Percentiles rank a stretch among this genome's conserved stretches.
phyloP scores from a whole-genome alignment of 1,139 yeast genomes.

The Debaryomyces udenii region DNA sequence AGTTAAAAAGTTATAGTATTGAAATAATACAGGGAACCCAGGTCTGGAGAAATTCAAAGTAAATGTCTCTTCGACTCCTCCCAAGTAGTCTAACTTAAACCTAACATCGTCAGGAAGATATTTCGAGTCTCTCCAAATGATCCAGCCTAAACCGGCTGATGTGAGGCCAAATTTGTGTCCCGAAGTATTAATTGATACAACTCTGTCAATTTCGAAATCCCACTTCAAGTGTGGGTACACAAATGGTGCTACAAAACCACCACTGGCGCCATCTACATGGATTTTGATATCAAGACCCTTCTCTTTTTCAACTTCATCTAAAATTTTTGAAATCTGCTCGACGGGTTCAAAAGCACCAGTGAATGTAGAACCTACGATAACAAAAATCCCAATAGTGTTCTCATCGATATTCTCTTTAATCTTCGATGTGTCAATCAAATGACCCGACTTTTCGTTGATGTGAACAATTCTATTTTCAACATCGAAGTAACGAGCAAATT shows the following conservation, averaged over 20 bases:
- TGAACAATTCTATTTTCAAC: conserved; percentile 82
- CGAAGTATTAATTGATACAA: conserved; percentile 84
- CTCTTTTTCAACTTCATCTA: conserved; percentile 70
- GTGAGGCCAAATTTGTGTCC: conserved; percentile 94
- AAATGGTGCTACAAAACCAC: conserved; percentile 88
- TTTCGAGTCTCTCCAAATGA: conserved; percentile 70
- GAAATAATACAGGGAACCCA: conserved; percentile 87
- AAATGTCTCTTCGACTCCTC: conserved; percentile 87
- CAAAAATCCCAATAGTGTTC: conserved; percentile 90
- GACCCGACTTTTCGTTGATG: conserved; percentile 60
- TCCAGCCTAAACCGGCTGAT: conserved; percentile 93
- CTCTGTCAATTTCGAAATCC: conserved; percentile 82
- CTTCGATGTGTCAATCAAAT: conserved; percentile 61
- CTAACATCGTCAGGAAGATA: conserved; percentile 71
- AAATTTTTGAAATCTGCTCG: conserved; percentile 54
- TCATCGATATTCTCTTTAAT: conserved; percentile 75
- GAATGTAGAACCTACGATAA: conserved; percentile 86
- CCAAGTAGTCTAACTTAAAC: conserved; percentile 81
- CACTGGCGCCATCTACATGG: conserved; percentile 94
- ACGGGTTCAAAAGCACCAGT: conserved; percentile 93
- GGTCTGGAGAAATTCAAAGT: conserved; percentile 90
- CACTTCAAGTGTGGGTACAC: conserved; percentile 72
- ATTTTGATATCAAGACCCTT: conserved; percentile 73
- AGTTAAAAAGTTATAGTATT: conserved; percentile 76
- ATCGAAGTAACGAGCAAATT: conserved; percentile 91